Evolutionary conservation across 768 basidiomycete genomes (phyloP), one percentile per base, ranked within the genome.

Genomic region (Collybia sp.): DNA sequence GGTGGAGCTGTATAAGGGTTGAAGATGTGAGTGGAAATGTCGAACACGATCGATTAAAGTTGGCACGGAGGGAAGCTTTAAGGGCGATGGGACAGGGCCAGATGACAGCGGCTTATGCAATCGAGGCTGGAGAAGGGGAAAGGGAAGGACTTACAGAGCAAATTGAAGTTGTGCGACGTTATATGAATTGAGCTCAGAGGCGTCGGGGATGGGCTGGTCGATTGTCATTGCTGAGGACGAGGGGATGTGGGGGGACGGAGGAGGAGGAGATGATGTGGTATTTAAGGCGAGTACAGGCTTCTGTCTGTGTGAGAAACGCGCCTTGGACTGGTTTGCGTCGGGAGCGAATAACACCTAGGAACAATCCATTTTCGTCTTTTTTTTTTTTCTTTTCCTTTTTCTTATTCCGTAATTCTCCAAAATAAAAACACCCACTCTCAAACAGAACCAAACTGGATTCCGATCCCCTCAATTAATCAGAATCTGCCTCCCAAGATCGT

Each of bases 161-260:
- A 75, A 77, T 47, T 83, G 77, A 47, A 83, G 73, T 59, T 83
- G 80, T 34, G 76, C 75, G 48, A 82, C 71, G 76, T 77, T 77
- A 70, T 80, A 83, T 51, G 69, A 65, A 56, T 76, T 76, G 55
- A 80, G 72, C 64, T 68, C 63, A 31, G 49, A 42, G 54, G 63
- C 63, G 53, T 57, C 55, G 20, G 64, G 56, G 48, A 54, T 40
- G 12, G 67, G 53, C 35, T 65, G 66, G 58, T 76, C 73, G 64
- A 80, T 77, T 65, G 83, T 82, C 83, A 86, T 86, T 57, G 51
- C 60, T 45, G 39, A 40, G 40, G 44, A 38, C 41, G 44, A 39
- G 30, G 42, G 46, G 31, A 19, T 41, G 48, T 43, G 46, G 43
- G 35, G 25, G 40, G 48, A 40, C 31, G 33, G 25, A 32, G 40